Evolutionary conservation across 140 eudicot genomes (phyloP).

Genomic region (Oenanthe javanica): DNA sequence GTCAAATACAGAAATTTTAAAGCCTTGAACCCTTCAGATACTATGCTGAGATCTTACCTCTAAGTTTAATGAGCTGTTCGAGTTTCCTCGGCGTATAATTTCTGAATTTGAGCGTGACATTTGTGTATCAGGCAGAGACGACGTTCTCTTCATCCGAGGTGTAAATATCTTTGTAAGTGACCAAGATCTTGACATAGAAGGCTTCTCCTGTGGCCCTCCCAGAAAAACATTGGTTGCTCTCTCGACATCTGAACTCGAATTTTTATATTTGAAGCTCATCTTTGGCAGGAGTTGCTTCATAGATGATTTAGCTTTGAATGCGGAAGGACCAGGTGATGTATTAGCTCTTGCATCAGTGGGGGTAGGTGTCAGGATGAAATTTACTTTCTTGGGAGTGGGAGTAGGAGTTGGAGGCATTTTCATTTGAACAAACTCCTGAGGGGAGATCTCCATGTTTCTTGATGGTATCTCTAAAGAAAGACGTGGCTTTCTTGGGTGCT

Average conservation of each 20-base stretch:
- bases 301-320: constrained; percentile 46
- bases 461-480: constrained; percentile 80
- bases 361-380: constrained; percentile 53
- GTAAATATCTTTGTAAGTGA: constrained; percentile 69
- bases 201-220: constrained; percentile 50
- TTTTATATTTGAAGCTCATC: constrained; percentile 49
- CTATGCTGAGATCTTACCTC: constrained; percentile 38
- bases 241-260: constrained; percentile 43
- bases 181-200: constrained; percentile 60
- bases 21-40: background rate
- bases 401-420: constrained; percentile 65
- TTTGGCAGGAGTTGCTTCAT: constrained; percentile 49
- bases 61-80: constrained; percentile 26
- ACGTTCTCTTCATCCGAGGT: constrained; percentile 55
- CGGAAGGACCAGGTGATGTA: constrained; percentile 47
- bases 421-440: constrained; percentile 45
- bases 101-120: constrained; percentile 43
- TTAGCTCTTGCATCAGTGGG: constrained; percentile 33
- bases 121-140: constrained; percentile 74
- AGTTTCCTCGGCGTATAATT: constrained; percentile 27
- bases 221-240: constrained; percentile 26
- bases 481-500: constrained; percentile 58
- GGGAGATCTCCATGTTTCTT: constrained; percentile 43
- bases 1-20: background rate
- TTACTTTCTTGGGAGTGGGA: constrained; percentile 87